Percentiles rank a stretch among this genome's conserved stretches.
Evolutionary conservation across 805 yeast species (phyloP).

Genomic region (Brettanomyces bruxellensis): DNA sequence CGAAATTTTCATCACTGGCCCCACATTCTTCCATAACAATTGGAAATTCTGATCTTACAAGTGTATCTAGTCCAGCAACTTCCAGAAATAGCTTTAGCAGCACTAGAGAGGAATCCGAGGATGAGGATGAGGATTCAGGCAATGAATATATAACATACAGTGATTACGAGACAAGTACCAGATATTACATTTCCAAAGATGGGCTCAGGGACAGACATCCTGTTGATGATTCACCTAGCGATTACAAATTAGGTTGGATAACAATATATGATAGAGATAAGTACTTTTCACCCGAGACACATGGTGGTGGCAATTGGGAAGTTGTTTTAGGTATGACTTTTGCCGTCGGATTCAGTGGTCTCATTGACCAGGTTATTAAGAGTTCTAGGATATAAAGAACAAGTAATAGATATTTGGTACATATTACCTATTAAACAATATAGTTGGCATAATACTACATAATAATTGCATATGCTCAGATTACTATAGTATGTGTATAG

Average conservation of each 20-base stretch:
- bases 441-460: no score
- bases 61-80: neutral
- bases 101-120: conserved; percentile 3
- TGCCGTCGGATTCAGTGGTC: conserved; percentile 37
- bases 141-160: conserved; percentile 10
- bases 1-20: conserved; percentile 3
- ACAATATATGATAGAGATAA: conserved; percentile 43
- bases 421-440: no score
- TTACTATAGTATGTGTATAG: no score
- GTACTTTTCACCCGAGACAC: conserved; percentile 16
- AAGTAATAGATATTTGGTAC: no score
- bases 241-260: conserved; percentile 55
- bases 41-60: no score
- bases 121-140: conserved; percentile 11
- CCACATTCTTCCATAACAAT: neutral
- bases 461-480: no score
- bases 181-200: conserved; percentile 41
- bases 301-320: conserved; percentile 48
- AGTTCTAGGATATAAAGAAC: neutral
- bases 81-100: neutral
- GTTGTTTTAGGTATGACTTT: conserved; percentile 42
- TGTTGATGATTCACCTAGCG: conserved; percentile 53
- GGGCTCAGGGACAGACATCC: conserved; percentile 43
- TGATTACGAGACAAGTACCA: conserved; percentile 4
- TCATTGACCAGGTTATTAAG: neutral